phyloP scores from a whole-genome alignment of 352 stramenopile genomes.

The Chrysophaeum taylorii region DNA sequence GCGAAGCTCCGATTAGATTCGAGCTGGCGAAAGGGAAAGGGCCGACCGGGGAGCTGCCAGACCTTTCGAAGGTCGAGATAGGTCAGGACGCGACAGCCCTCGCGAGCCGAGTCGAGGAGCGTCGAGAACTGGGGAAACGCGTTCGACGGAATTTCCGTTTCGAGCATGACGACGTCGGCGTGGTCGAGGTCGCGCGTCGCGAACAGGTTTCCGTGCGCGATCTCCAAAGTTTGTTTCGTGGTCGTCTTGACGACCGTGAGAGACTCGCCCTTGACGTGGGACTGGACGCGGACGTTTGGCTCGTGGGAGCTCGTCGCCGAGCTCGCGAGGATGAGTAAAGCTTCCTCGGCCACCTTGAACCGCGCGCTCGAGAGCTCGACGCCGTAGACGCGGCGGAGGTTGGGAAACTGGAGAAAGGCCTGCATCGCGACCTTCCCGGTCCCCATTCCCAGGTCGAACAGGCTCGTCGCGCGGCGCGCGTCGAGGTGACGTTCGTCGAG shows the following conservation, averaged over 20 bases:
- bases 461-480: constrained; percentile 12
- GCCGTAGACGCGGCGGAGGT: constrained; percentile 34
- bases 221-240: constrained; percentile 4
- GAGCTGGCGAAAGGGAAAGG: constrained; percentile 35
- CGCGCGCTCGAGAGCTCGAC: constrained; percentile 34
- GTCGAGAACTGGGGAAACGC: constrained; percentile 19
- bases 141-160: constrained; percentile 32
- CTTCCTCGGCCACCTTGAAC: constrained; percentile 27
- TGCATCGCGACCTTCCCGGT: constrained; percentile 31
- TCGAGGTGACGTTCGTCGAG: constrained; percentile 27
- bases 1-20: constrained; percentile 32
- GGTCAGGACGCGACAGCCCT: constrained; percentile 25
- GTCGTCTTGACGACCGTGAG: constrained; percentile 20
- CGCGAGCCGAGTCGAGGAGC: constrained; percentile 23
- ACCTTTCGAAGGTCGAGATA: constrained; percentile 37
- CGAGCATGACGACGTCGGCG: constrained; percentile 34
- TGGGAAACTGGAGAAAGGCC: constrained; percentile 36
- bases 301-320: constrained; percentile 14
- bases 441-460: constrained; percentile 40
- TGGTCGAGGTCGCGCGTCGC: constrained; percentile 13
- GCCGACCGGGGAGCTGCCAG: constrained; percentile 18
- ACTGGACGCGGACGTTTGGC: constrained; percentile 9
- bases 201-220: constrained; percentile 29
- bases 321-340: constrained; percentile 5
- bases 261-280: constrained; percentile 14